phyloP scores from a whole-genome alignment of 495 filamentous ascomycete species.

The Trichoderma virens region DNA sequence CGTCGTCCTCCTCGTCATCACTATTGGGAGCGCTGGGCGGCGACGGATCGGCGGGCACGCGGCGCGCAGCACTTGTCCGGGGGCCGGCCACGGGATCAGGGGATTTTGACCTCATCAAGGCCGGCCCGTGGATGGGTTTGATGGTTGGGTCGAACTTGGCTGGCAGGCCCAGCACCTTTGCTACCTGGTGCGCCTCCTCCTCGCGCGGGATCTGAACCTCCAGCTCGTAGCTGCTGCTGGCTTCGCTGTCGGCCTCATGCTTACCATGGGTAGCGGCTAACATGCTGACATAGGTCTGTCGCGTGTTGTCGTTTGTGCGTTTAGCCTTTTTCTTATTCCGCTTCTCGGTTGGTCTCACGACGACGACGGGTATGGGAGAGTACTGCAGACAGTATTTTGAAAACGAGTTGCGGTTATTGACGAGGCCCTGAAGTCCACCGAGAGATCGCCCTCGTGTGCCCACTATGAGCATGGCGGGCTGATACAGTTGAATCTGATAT shows the following conservation, averaged over 20 bases:
- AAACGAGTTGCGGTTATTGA: constrained; percentile 73
- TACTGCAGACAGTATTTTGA: constrained; percentile 96
- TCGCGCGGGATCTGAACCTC: constrained; percentile 39
- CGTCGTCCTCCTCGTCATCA: constrained; percentile 34
- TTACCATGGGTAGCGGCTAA: constrained; percentile 56
- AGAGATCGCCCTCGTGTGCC: constrained; percentile 83
- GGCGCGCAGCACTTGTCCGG: constrained; percentile 14
- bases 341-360: constrained; percentile 85
- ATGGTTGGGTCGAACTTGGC: constrained; percentile 47
- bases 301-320: constrained; percentile 66
- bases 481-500: constrained; percentile 79
- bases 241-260: constrained; percentile 46
- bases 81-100: not conserved
- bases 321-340: constrained; percentile 88
- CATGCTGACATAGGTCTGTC: constrained; percentile 76
- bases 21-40: constrained; percentile 25
- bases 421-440: constrained; percentile 81
- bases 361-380: constrained; percentile 93
- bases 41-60: constrained; percentile 17
- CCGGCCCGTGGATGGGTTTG: constrained; percentile 38
- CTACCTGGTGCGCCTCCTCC: constrained; percentile 64
- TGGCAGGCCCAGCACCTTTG: constrained; percentile 60
- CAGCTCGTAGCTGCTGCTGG: constrained; percentile 38
- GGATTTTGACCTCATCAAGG: not conserved
- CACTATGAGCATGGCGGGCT: constrained; percentile 91